Percentiles rank a stretch among this genome's conserved stretches.
These are phyloP conservation scores for Aspergillus sp. DNA, from an alignment of 2,329 filamentous ascomycete species.

Conservation along the genomic window DNA sequence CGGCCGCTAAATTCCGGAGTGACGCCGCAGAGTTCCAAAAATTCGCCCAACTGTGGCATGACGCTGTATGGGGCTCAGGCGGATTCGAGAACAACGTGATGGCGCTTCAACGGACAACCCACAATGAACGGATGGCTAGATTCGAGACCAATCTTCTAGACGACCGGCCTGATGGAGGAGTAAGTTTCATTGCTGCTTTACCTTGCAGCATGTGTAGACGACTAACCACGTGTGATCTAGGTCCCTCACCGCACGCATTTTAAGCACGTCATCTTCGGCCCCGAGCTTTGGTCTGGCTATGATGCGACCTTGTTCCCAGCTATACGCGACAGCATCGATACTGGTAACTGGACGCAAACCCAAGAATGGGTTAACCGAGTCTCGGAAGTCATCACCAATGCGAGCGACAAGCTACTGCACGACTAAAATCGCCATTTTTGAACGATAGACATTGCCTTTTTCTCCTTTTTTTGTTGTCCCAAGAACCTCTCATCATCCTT, in stretches of 20 bases:
- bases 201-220: slow-evolving; percentile 51
- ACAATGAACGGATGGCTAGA: slow-evolving; percentile 74
- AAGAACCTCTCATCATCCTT: neutral
- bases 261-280: slow-evolving; percentile 89
- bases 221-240: slow-evolving; percentile 52
- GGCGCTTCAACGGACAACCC: slow-evolving; percentile 65
- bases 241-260: slow-evolving; percentile 69
- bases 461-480: neutral
- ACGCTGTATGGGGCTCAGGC: slow-evolving; percentile 65
- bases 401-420: slow-evolving; percentile 52
- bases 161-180: slow-evolving; percentile 66
- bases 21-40: slow-evolving; percentile 65
- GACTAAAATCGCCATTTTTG: slow-evolving; percentile 20
- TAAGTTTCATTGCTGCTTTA: slow-evolving; percentile 52
- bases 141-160: slow-evolving; percentile 87
- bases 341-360: slow-evolving; percentile 67
- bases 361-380: slow-evolving; percentile 70
- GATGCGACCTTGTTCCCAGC: slow-evolving; percentile 73
- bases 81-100: slow-evolving; percentile 74
- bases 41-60: slow-evolving; percentile 78
- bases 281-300: slow-evolving; percentile 71
- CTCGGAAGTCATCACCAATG: slow-evolving; percentile 64
- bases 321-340: slow-evolving; percentile 77
- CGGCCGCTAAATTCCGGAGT: slow-evolving; percentile 59
- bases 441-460: slow-evolving; percentile 3